Evolutionary conservation across 2,329 filamentous ascomycete genomes (phyloP), one percentile per base, ranked within the genome.

Genomic region (Claviceps spartinae): DNA sequence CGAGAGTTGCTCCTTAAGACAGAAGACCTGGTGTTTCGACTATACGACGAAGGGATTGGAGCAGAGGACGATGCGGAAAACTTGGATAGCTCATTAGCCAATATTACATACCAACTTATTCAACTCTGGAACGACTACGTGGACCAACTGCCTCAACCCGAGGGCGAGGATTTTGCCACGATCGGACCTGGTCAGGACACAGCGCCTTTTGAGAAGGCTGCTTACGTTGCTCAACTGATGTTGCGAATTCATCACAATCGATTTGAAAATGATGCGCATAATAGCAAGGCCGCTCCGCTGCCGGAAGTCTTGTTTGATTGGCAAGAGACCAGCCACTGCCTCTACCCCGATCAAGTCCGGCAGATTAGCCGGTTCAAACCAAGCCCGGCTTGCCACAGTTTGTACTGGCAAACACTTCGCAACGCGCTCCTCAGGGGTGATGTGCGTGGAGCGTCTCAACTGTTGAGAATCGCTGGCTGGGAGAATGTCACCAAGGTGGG

Each of bases 351-450:
- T 49, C 85, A 90, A 60, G 71, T 86, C 24, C 72, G 80, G 40
- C 73, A 81, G 4, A 76, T 96, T 24, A 71, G 78, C 55, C 73
- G 75, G 30, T 69, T 82, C 58, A 75, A 75, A 46, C 86, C 86
- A 1, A 86, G 86, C 54, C 87, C 89, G 22, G 85, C 88, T 2
- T 81, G 81, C 44, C 86, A 93, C 61, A 72, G 76, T 26, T 73
- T 85, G 38, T 97, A 88, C 68, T 97, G 91, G 91, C 86, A 90
- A 62, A 82, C 82, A 1, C 72, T 95, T n/a, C 86, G 84, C 59
- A 79, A 80, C 52, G 74, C 82, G 14, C 73, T 90, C 22, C 72
- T 95, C 26, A 85, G 89, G 47, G 91, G 90, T 43, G 83, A 85
- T 53, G 77, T 95, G 44, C 60, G 66, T 14, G 79, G 80, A 43